Evolutionary conservation across 148 eudicot genomes (phyloP).

Genomic region (Amaranthus hypochondriacus): DNA sequence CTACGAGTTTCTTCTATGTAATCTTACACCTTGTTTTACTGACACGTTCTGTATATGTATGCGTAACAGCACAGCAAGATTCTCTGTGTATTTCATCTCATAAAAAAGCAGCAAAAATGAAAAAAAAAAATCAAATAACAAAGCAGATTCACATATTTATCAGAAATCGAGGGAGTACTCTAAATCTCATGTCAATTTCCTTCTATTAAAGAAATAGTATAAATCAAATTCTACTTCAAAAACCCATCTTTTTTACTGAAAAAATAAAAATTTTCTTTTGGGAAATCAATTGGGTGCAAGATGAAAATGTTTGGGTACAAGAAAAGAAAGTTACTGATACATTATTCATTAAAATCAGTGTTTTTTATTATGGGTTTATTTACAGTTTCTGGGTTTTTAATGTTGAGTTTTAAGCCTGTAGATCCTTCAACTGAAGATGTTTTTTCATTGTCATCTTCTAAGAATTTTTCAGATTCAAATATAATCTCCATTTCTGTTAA

Average conservation of each 20-base stretch:
- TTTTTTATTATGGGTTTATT: conserved; percentile 31
- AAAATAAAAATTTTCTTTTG: too few species aligned
- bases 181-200: neutral
- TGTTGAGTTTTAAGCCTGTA: conserved; percentile 45
- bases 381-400: conserved; percentile 37
- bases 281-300: neutral
- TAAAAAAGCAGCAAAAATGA: neutral
- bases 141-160: too few species aligned
- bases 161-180: too few species aligned
- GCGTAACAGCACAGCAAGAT: too few species aligned
- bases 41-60: too few species aligned
- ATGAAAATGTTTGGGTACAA: conserved; percentile 32
- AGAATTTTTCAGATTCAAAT: conserved; percentile 18
- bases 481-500: conserved; percentile 22
- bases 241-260: neutral
- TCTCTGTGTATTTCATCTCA: too few species aligned
- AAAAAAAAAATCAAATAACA: neutral
- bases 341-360: conserved; percentile 21
- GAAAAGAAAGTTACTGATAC: conserved; percentile 27
- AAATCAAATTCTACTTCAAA: too few species aligned
- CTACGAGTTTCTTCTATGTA: too few species aligned
- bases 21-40: too few species aligned
- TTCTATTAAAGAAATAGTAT: too few species aligned
- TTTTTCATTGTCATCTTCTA: conserved; percentile 14
- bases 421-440: conserved; percentile 37